Evolutionary conservation across 441 rosid species (phyloP).

Genomic region (Theobroma grandiflorum): DNA sequence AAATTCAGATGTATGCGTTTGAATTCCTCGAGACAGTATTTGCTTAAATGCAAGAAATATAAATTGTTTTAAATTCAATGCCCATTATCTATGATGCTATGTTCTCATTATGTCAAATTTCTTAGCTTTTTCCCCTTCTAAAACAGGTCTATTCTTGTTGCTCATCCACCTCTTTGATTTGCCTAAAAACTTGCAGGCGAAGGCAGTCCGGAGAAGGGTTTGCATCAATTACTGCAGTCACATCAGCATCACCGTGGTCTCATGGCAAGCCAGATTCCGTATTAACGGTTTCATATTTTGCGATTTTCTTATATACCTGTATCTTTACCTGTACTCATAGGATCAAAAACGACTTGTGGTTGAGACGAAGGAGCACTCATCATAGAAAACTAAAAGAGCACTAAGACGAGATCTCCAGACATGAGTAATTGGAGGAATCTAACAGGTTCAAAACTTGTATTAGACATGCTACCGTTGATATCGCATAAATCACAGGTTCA

Average conservation of each 20-base stretch:
- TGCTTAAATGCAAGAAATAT: neutral
- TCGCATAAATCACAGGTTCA: too few species aligned
- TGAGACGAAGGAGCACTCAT: conserved; percentile 16
- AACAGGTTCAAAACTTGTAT: conserved; percentile 1
- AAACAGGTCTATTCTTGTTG: neutral
- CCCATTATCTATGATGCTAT: neutral
- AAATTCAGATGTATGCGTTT: neutral
- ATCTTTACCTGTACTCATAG: conserved; percentile 34
- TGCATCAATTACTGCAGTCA: conserved; percentile 45
- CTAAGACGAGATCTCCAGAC: neutral
- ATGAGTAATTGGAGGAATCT: conserved; percentile 1
- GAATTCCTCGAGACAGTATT: neutral
- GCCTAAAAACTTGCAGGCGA: conserved; percentile 41
- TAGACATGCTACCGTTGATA: neutral
- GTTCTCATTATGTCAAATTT: neutral
- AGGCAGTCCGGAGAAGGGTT: conserved; percentile 53
- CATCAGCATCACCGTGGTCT: conserved; percentile 31
- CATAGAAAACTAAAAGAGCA: conserved; percentile 24
- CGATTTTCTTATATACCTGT: conserved; percentile 42
- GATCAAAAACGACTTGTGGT: conserved; percentile 20
- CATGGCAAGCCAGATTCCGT: conserved; percentile 39
- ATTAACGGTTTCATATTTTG: conserved; percentile 29
- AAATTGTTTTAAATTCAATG: neutral
- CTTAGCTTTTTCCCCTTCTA: neutral
- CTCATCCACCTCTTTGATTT: neutral